Base-by-base conservation (phyloP, 176 grass and related monocot genomes). In the Oryza punctata region DNA sequence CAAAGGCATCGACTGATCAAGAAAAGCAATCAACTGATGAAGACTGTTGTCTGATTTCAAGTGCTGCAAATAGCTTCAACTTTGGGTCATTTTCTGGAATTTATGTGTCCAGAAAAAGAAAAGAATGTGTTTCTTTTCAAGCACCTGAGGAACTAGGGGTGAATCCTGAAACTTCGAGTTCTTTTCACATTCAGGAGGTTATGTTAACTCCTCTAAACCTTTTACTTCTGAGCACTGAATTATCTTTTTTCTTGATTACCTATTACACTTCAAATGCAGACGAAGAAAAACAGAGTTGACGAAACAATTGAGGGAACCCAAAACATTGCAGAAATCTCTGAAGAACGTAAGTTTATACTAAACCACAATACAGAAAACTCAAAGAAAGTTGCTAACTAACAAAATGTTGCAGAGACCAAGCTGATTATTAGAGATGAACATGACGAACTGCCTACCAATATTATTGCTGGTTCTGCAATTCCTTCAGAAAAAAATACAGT, bases 261-360 rank as follows among this genome's bases (percentile, higher is more conserved):
- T 28, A 21, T 30, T 82, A 37, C 28, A 77, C 70, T 63, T 38
- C 77, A 69, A 75, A 29, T 65, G 26, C 74, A 38, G 24, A 28
- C 3, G 24, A 78, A 49, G 50, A 78, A 72, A 65, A 47, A 23
- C 54, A 61, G 11, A 50, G 7, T 12, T 52, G 28, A 38, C 29
- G 50, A 82, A 77, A 71, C 27, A 10, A 63, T 16, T 29, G 67
- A 82, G 23, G 79, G 27, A 72, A 26, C 23, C 43, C 71, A 24
- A 24, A 65, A 66, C 0, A 5, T 3, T 30, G 3, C n/a, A 24
- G 8, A 16, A 32, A 21, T 35, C 10, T 84, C 27, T 68, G 59
- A 59, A 73, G 68, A 84, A 3, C 1, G 86, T 88, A 73, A 78
- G 67, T 83, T 82, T 57, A 10, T 12, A 41, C 45, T n/a, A 19